Conservation (phyloP, 805 yeast species). For the Groenewaldozyma salmanticensis region DNA sequence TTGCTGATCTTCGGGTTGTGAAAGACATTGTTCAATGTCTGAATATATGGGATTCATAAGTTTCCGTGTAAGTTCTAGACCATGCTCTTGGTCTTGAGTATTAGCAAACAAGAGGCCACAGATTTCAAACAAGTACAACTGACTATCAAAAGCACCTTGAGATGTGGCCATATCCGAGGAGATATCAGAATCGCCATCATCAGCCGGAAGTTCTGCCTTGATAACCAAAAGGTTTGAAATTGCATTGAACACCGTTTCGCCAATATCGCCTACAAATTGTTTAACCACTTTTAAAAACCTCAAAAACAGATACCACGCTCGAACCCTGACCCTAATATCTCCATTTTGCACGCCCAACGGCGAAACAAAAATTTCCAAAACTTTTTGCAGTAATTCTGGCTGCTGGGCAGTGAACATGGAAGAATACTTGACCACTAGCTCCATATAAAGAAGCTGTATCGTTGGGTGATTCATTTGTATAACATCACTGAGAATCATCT, state of each 20-base stretch:
- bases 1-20: conserved; percentile 28
- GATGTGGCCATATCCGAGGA: conserved; percentile 43
- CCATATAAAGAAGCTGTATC: conserved; percentile 74
- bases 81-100: conserved; percentile 34
- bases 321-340: conserved; percentile 61
- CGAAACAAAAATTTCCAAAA: conserved; percentile 70
- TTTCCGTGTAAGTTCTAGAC: conserved; percentile 44
- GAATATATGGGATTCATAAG: conserved; percentile 68
- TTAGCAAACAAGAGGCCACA: conserved; percentile 64
- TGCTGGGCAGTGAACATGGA: conserved; percentile 39
- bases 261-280: conserved; percentile 46
- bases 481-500: conserved; percentile 40
- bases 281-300: conserved; percentile 72
- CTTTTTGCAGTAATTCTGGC: conserved; percentile 38
- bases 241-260: conserved; percentile 50
- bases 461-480: conserved; percentile 59
- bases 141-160: conserved; percentile 59
- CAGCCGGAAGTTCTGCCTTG: conserved; percentile 43
- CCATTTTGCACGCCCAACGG: conserved; percentile 73
- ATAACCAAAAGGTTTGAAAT: conserved; percentile 52
- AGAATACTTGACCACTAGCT: conserved; percentile 72
- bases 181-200: conserved; percentile 26
- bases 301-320: conserved; percentile 86
- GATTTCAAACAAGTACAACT: conserved; percentile 76
- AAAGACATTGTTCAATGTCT: conserved; percentile 50